A percentile compares a stretch with the other conserved stretches of the same genome.
These are phyloP conservation scores for Penicillium sp. DNA, from an alignment of 2,329 filamentous ascomycete genomes.

Conservation along the genomic window DNA sequence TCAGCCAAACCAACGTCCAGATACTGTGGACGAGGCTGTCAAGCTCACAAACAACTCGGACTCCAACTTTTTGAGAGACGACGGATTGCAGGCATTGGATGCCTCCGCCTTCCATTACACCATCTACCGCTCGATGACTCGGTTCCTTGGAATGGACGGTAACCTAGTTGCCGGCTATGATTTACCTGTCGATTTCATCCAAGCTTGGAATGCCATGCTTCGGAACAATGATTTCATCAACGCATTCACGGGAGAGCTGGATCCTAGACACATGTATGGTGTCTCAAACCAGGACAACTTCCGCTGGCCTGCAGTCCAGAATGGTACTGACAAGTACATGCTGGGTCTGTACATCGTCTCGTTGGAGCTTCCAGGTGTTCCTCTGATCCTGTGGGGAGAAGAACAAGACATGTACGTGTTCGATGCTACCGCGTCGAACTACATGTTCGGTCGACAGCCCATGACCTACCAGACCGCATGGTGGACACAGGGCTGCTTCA, in stretches of 20 bases:
- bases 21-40: conserved; percentile 46
- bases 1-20: conserved; percentile 54
- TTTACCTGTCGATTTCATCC: conserved; percentile 55
- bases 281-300: conserved; percentile 68
- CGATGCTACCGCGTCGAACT: conserved; percentile 65
- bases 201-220: conserved; percentile 59
- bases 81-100: conserved; percentile 58
- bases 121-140: conserved; percentile 60
- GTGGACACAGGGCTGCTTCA: conserved; percentile 66
- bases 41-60: conserved; percentile 48
- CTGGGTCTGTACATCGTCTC: conserved; percentile 61
- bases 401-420: conserved; percentile 66
- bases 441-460: conserved; percentile 64
- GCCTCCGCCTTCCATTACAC: conserved; percentile 65
- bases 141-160: conserved; percentile 63
- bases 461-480: conserved; percentile 64
- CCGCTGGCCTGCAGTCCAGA: conserved; percentile 61
- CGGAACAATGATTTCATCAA: conserved; percentile 62
- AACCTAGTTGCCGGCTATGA: conserved; percentile 57
- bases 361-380: conserved; percentile 62
- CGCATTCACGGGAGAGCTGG: conserved; percentile 60
- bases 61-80: conserved; percentile 54
- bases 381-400: conserved; percentile 63
- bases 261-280: conserved; percentile 66
- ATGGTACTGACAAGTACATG: conserved; percentile 59